These are phyloP conservation scores for Nigrospora osmanthi DNA, from an alignment of 2,329 filamentous ascomycete species.

Conservation along the genomic window DNA sequence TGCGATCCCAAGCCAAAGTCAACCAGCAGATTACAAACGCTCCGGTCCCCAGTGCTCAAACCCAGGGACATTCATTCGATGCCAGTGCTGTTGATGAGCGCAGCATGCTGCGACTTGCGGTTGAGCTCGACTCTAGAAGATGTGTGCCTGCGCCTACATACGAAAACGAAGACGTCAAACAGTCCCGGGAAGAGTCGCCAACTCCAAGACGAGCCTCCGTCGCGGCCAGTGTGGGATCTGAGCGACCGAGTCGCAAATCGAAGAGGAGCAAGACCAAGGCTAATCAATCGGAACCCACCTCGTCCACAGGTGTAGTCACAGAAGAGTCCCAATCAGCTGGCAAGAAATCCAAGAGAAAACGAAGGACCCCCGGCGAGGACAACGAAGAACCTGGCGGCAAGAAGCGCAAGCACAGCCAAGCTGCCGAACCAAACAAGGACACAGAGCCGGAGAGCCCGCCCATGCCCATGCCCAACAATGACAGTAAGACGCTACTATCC, in stretches of 20 bases:
- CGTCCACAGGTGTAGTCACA: not conserved
- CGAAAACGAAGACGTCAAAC: constrained; percentile 19
- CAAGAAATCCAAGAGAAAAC: constrained; percentile 15
- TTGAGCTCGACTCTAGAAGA: constrained; percentile 38
- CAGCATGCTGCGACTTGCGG: constrained; percentile 38
- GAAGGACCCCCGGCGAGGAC: constrained; percentile 15
- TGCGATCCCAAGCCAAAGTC: not conserved
- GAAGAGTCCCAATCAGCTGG: constrained; percentile 11
- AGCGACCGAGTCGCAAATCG: constrained; percentile 1
- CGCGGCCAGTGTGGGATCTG: constrained; percentile 10
- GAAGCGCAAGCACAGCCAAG: constrained; percentile 13
- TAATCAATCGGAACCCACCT: not conserved
- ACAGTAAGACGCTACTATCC: constrained; percentile 4
- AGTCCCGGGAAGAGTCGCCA: constrained; percentile 5
- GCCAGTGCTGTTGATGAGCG: constrained; percentile 33
- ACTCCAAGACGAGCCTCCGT: constrained; percentile 12
- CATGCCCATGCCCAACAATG: constrained; percentile 1
- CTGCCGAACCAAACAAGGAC: constrained; percentile 7
- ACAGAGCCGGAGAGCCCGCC: constrained; percentile 11
- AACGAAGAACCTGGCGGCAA: constrained; percentile 14
- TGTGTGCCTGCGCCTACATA: constrained; percentile 18
- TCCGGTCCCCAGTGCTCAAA: constrained; percentile 5
- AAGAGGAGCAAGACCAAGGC: constrained; percentile 6
- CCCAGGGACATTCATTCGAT: constrained; percentile 18
- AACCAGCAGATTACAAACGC: not conserved